Base-by-base conservation (phyloP, 148 eudicot species). In the Cornus controversa region DNA sequence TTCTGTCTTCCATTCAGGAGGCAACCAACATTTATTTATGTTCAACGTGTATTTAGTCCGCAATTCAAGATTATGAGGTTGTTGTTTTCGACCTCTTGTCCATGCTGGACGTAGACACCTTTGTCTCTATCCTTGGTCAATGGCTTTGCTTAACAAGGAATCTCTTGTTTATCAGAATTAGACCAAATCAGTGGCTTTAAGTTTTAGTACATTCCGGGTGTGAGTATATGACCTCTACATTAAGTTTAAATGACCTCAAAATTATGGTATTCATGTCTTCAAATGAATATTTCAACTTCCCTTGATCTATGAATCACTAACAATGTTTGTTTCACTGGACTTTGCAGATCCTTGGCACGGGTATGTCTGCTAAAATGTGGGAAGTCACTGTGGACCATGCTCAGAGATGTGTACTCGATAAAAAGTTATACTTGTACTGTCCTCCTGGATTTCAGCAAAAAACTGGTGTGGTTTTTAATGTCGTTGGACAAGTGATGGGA, bases 341-440 rank as follows among this genome's bases (percentile, higher is more conserved):
- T 62, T 65, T 80, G 68, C 86, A 93, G 97, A 84, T 93, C 77
- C 87, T 91, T 73, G 97, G 94, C 76, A 78, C 90, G 31, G 94
- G 92, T 67, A 92, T 92, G 97, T 92, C 92, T 79, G 82, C 94
- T 73, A 89, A 89, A 80, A 87, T 89, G 94, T 93, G 97, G 97
- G 97, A 91, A 28, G 86, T 82, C 66, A 81, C 93, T 16, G 78
- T 85, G 66, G 94, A 88, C 34, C 93, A 91, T 84, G 94, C 97
- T 75, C 87, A 82, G 72, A 89, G 88, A 58, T 91, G 97, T 79
- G 85, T 83, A 40, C 71, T 91, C 36, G 97, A 91, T 81, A 74
- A 87, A 26, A 84, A 75, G 71, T 80, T 89, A 57, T 85, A 81
- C 80, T 72, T 85, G 77, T 89, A 93, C 77, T 82, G 79, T 75